Conservation (phyloP, 306 rosid genomes). For the Bauhinia variegata region DNA sequence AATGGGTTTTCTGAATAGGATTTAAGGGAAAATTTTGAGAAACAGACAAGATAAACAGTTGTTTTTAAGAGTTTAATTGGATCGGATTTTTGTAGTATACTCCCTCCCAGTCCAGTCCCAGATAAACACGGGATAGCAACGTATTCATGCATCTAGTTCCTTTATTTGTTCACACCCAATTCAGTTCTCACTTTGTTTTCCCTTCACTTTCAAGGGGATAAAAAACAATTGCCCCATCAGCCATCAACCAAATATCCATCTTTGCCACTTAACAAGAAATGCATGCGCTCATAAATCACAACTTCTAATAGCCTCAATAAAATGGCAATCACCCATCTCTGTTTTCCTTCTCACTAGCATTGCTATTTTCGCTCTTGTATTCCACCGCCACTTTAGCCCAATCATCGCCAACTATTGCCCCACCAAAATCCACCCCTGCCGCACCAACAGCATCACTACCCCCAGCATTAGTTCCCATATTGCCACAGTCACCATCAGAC, state of each 20-base stretch:
- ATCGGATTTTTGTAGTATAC: too few species aligned
- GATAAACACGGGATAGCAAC: too few species aligned
- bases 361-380: conserved; percentile 25
- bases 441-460: conserved; percentile 32
- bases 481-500: conserved; percentile 48
- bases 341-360: conserved; percentile 32
- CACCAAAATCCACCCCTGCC: conserved; percentile 39
- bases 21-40: too few species aligned
- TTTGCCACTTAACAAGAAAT: neutral
- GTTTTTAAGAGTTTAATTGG: too few species aligned
- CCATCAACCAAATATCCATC: too few species aligned
- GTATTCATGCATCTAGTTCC: too few species aligned
- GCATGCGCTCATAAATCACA: conserved; percentile 30
- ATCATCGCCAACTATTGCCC: conserved; percentile 48
- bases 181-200: neutral
- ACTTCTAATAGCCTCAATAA: neutral
- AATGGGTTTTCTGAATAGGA: too few species aligned
- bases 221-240: conserved; percentile 41
- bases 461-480: conserved; percentile 42
- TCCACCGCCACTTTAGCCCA: conserved; percentile 40
- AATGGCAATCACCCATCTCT: conserved; percentile 29
- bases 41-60: too few species aligned
- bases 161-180: too few species aligned
- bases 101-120: too few species aligned
- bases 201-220: conserved; percentile 58